Evolutionary conservation across 2,329 filamentous ascomycete genomes (phyloP), one percentile per base, ranked within the genome.

Genomic region (Colletotrichum liaoningense): DNA sequence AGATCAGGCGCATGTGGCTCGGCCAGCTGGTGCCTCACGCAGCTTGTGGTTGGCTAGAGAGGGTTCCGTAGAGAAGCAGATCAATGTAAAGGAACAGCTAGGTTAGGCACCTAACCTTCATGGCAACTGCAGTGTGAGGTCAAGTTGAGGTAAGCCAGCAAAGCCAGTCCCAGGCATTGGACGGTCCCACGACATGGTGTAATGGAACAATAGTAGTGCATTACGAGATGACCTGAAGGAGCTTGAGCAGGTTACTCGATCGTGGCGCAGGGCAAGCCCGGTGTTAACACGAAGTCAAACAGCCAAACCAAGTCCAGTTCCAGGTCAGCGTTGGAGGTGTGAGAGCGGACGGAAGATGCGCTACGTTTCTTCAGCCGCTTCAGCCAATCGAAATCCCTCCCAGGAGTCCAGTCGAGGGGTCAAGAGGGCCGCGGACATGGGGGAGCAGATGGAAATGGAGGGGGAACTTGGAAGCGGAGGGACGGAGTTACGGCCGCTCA

Each of bases 361-460:
- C 64, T 63, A 38, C 64, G 26, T 63, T 70, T 73, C 70, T 73
- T 73, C 66, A 73, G 70, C 59, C 58, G 35, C 22, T 12, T 19
- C 16, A 46, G 54, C 70, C 67, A 73, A 70, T 70, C 16, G 33
- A 64, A 64, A 7, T 26, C 30, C 24, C 9, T 38, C 49, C 28
- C 22, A 56, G 54, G 28, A 56, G 42, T 22, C 42, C 19, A 49
- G 42, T 26, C 49, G 16, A 42, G 26, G 49, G 49, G 62, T 35
- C 62, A 26, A 63, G 33, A 33, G 38, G 52, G 30, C 38, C 19
- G 12, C 55, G 30, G 52, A 57, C 52, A 56, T 33, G 49, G 38
- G 16, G 16, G 38, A 24, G 28, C 42, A 12, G 46, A 30, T 28
- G 52, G 54, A 4, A 30, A 28, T 28, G 54, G 54, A 19, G 54